Evolutionary conservation across 2,329 filamentous ascomycete species (phyloP), one percentile per base, ranked within the genome.

Genomic region (Aureobasidium namibiae): DNA sequence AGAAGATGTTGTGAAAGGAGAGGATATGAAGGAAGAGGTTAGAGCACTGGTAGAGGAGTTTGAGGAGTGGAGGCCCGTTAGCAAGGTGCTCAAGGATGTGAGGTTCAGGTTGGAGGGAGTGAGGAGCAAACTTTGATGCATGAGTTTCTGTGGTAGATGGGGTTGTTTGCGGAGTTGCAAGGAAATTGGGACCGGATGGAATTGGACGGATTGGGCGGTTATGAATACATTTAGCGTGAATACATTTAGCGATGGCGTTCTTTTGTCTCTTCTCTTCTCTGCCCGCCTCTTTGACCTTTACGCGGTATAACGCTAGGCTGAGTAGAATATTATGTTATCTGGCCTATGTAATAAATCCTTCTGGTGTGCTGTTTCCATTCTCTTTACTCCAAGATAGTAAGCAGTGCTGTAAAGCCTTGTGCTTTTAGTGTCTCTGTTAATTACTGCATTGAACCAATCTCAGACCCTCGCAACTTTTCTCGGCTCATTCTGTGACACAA

Each of bases 81-180:
- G 86, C 8, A 99, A 97, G 76, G 89, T 89, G 44, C 75, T 99
- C 60, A 96, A 94, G 75, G 94, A 99, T 73, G 92, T 99, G 48
- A 95, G 95, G 73, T 97, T 95, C 73, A 81, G 94, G 62, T 78
- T 99, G 21, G 94, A 97, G 75, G 92, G 88, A 2, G 89, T 99
- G 45, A 82, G 90, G 67, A 96, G 90, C 49, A 95, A 91, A 74
- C 76, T 96, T 11, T 85, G 42, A 64, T 6, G 23, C 2, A n/a
- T n/a, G 29, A 31, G 5, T 31, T 6, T 31, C 29, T 31, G 29
- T 31, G 29, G 29, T 31, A 31, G 29, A 10, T 31, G 29, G 14
- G 36, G 4, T 38, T 16, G 7, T 6, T n/a, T 6, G 16, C 18
- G 18, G 11, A 21, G 18, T 11, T 8, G n/a, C 2, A 7, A 41